Evolutionary conservation across 2,329 filamentous ascomycete genomes (phyloP), one percentile per base, ranked within the genome.

Genomic region (Curvularia sp.): DNA sequence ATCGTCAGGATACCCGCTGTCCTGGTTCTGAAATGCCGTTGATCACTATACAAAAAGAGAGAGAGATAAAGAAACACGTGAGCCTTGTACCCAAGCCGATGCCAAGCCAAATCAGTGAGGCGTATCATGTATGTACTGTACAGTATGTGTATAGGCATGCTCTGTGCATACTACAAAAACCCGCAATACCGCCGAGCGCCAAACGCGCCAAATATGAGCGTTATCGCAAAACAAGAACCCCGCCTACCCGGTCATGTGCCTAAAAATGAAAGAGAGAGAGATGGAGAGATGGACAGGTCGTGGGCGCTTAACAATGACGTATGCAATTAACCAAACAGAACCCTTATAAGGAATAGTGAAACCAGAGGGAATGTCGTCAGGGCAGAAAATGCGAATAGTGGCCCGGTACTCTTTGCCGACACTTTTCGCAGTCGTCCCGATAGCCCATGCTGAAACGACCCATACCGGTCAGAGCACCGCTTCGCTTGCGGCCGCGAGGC

Each of bases 371-470:
- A 10, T 28, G 18, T 12, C 38, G 6, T 55, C 41, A 63, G 7
- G 74, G 65, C 18, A 80, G 59, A 58, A 82, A 82, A 63, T 83
- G 81, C 55, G 80, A 80, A 72, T 82, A 82, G 57, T 83, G 81
- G 0, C 81, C 81, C 1, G 81, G 81, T n/a, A 83, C 78, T 53
- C 76, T 69, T 60, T 75, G 70, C 53, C 75, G 72, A 63, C 81
- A 83, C 67, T 82, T 83, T 47, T 82, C 79, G 63, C 81, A 83
- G 60, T 83, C 81, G 10, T 81, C 77, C 28, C 81, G 71, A 61
- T 79, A 83, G 13, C 81, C 81, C 77, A 83, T 82, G 60, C 77
- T 78, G 56, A 82, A 78, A 39, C 78, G 71, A 24, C 73, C 77
- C 55, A 75, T 74, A 10, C 72, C 72, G 7, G 71, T 75, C 43